Evolutionary conservation across 371 early-diverging fungal genomes (phyloP).

Genomic region (Rhizopus arrhizus): DNA sequence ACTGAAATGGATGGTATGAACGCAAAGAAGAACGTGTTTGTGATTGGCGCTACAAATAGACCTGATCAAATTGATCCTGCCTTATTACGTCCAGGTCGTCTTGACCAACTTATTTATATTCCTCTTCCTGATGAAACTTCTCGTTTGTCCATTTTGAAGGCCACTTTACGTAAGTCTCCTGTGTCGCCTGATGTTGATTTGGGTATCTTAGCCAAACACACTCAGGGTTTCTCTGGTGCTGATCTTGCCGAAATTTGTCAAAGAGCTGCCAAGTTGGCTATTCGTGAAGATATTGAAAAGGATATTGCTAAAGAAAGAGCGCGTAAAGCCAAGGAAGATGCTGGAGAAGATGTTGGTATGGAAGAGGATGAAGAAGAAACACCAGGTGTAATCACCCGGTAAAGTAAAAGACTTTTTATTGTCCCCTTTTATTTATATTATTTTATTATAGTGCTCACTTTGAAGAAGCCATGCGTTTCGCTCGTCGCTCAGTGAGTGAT

Average conservation of each 20-base stretch:
- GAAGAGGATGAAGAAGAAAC: slow-evolving; percentile 79
- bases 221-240: slow-evolving; percentile 99
- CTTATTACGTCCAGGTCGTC: slow-evolving; percentile 92
- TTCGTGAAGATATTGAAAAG: slow-evolving; percentile 97
- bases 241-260: slow-evolving; percentile 99
- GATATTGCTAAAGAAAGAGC: slow-evolving; percentile 81
- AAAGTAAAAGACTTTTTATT: slow-evolving; percentile 3
- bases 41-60: slow-evolving; percentile 99
- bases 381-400: slow-evolving; percentile 90
- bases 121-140: slow-evolving; percentile 96
- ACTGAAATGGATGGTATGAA: slow-evolving; percentile 99
- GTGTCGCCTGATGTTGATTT: slow-evolving; percentile 88
- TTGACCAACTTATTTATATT: slow-evolving; percentile 99
- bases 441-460: slow-evolving; percentile 77
- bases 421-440: neutral
- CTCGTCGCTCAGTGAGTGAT: slow-evolving; percentile 96
- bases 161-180: slow-evolving; percentile 98
- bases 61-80: slow-evolving; percentile 42
- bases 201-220: slow-evolving; percentile 83
- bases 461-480: slow-evolving; percentile 98
- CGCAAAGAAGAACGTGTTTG: slow-evolving; percentile 97
- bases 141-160: slow-evolving; percentile 87
- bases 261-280: slow-evolving; percentile 98
- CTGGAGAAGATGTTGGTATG: slow-evolving; percentile 74
- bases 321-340: slow-evolving; percentile 68